These are phyloP conservation scores for Venustampulla echinocandica DNA, from an alignment of 495 filamentous ascomycete species.

Conservation along the genomic window DNA sequence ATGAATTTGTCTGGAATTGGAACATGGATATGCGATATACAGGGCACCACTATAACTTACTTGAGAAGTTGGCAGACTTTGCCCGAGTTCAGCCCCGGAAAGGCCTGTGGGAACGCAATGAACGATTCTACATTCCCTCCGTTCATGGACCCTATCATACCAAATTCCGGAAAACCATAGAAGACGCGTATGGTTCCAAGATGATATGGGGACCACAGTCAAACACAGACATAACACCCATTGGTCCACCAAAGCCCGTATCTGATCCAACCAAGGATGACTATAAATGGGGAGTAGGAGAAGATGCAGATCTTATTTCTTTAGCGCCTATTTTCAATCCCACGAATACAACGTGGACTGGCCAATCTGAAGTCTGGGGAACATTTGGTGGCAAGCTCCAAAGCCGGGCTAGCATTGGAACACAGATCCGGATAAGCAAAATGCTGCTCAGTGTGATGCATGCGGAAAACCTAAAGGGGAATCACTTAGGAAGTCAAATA, in stretches of 20 bases:
- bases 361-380: slow-evolving; percentile 52
- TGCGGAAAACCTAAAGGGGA: slow-evolving; percentile 49
- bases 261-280: slow-evolving; percentile 45
- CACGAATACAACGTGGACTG: slow-evolving; percentile 53
- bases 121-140: slow-evolving; percentile 60
- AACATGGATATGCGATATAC: slow-evolving; percentile 65
- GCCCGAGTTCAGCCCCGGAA: slow-evolving; percentile 54
- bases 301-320: slow-evolving; percentile 68
- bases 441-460: slow-evolving; percentile 58
- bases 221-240: slow-evolving; percentile 42
- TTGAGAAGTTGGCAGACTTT: slow-evolving; percentile 52
- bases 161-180: slow-evolving; percentile 42
- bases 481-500: slow-evolving; percentile 63
- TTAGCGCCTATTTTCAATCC: slow-evolving; percentile 63
- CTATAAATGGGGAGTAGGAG: slow-evolving; percentile 64
- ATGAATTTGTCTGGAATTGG: slow-evolving; percentile 70
- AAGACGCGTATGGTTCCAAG: slow-evolving; percentile 33
- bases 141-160: slow-evolving; percentile 50
- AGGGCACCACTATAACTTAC: slow-evolving; percentile 61
- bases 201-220: slow-evolving; percentile 57
- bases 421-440: slow-evolving; percentile 54
- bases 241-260: slow-evolving; percentile 53
- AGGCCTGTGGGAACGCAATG: slow-evolving; percentile 66
- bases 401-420: slow-evolving; percentile 58
- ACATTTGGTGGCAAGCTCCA: slow-evolving; percentile 49